Evolutionary conservation across 805 yeast species (phyloP), one percentile per base, ranked within the genome.

Genomic region (Starmerella bacillaris): DNA sequence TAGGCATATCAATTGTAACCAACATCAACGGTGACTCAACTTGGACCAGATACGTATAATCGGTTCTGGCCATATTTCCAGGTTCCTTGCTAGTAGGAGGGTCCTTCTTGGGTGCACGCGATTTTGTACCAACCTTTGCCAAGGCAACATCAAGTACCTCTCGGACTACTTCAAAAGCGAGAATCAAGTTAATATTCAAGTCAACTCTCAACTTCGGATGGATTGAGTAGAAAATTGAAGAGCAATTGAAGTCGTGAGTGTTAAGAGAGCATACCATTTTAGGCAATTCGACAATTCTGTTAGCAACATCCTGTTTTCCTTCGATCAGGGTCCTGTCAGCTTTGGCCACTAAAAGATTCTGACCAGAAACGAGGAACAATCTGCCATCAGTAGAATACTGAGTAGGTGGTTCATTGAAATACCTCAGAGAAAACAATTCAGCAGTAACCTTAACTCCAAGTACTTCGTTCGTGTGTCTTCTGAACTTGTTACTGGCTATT

Each of bases 1-100:
- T 59, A 0, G 74, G 74, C 18, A 70, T 46, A 19, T 64, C 52
- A 2, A 58, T 44, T 33, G 64, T 64, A 24, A 64, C 30, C 11
- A 58, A 41, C 29, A 26, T 12, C 14, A 26, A 11, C 6, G 29
- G 29, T 12, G 29, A 26, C 29, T 5, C 6, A 7, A 26, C 7
- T 5, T 26, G 29, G 9, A 18, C 16, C 14, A 7, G 14, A 12
- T 26, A 12, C 18, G 14, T 26, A 11, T 26, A 26, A 6, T 26
- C 29, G 9, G 7, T 6, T 7, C 14, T 7, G 16, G 6, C 12
- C 29, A 14, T 5, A n/a, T 30, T 24, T 14, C 26, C 27, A 17
- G 5, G 24, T 18, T 30, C 33, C 14, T 30, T 16, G 30, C 26
- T 22, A 14, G 18, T 19, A 5, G 32, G 15, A 7, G 9, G 6